Percentiles rank a stretch among this genome's conserved stretches.
Conservation (phyloP, 2,329 filamentous ascomycete genomes). For the Aspergillus flavus region DNA sequence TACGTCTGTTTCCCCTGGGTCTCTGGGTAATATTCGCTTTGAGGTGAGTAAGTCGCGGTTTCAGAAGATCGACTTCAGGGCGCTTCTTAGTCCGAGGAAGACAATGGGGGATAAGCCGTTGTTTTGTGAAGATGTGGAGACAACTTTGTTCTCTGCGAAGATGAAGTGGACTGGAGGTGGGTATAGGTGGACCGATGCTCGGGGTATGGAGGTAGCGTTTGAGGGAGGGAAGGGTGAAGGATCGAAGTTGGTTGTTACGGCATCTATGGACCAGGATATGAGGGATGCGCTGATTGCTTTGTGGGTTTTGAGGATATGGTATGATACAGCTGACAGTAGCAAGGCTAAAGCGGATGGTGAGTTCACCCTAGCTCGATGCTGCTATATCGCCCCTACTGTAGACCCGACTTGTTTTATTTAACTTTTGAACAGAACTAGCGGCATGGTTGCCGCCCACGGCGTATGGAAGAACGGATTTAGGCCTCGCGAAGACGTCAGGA, state of each 20-base stretch:
- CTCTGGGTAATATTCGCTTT: slow-evolving; percentile 20
- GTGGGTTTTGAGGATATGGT: slow-evolving; percentile 23
- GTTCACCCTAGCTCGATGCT: background rate
- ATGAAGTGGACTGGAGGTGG: slow-evolving; percentile 8
- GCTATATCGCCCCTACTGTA: background rate
- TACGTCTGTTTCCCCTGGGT: background rate
- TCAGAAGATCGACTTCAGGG: slow-evolving; percentile 10
- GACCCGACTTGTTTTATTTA: background rate
- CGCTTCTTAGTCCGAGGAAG: background rate
- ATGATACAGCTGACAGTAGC: slow-evolving; percentile 20
- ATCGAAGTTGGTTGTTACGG: slow-evolving; percentile 10
- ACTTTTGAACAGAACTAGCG: background rate
- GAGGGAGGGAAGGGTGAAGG: slow-evolving; percentile 9
- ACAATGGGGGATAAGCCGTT: slow-evolving; percentile 6
- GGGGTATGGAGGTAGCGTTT: slow-evolving; percentile 10
- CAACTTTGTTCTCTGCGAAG: slow-evolving; percentile 1
- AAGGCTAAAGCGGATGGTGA: slow-evolving; percentile 20
- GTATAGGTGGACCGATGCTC: slow-evolving; percentile 13
- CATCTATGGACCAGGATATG: slow-evolving; percentile 5
- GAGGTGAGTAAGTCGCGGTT: slow-evolving; percentile 7
- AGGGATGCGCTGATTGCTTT: slow-evolving; percentile 21
- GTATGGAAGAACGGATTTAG: background rate
- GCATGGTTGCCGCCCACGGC: background rate
- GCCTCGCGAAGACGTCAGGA: background rate
- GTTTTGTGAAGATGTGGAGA: background rate